These are phyloP conservation scores for Antrodiella citrinella DNA, from an alignment of 768 basidiomycete genomes.

Conservation along the genomic window DNA sequence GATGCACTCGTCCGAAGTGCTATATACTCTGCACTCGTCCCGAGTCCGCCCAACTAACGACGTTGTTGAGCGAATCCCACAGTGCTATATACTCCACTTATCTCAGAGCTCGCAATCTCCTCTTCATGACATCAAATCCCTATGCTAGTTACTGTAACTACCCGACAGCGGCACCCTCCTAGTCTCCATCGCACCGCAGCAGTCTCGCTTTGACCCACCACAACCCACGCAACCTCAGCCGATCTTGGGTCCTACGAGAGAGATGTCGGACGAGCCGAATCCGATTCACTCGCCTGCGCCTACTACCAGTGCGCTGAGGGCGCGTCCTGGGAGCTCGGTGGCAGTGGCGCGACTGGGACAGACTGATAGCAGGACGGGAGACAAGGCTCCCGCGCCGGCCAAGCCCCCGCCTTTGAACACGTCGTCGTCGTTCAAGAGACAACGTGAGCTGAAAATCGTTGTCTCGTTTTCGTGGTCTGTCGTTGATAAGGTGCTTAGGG, in stretches of 20 bases:
- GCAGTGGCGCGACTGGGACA: background rate
- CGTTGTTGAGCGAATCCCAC: too few relatives aligned
- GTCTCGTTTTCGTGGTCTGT: background rate
- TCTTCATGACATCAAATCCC: too few relatives aligned
- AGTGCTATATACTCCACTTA: too few relatives aligned
- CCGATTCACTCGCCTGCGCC: background rate
- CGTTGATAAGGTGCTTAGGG: constrained; percentile 20
- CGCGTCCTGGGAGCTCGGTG: background rate
- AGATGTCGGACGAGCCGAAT: background rate
- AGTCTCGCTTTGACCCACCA: background rate
- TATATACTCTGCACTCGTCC: too few relatives aligned
- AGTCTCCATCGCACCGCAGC: background rate
- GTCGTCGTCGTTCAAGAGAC: background rate
- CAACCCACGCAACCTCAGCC: background rate
- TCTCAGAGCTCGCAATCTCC: too few relatives aligned
- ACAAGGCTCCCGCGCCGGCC: background rate
- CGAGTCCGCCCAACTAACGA: too few relatives aligned
- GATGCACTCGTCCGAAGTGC: too few relatives aligned
- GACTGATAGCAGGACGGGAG: background rate
- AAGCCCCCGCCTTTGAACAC: background rate
- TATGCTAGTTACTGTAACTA: too few relatives aligned
- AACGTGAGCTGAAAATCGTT: background rate
- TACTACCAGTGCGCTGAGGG: background rate
- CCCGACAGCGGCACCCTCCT: background rate
- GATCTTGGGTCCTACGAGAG: background rate